phyloP scores from a whole-genome alignment of 805 yeast genomes.

The Suhomyces tanzawaensis region DNA sequence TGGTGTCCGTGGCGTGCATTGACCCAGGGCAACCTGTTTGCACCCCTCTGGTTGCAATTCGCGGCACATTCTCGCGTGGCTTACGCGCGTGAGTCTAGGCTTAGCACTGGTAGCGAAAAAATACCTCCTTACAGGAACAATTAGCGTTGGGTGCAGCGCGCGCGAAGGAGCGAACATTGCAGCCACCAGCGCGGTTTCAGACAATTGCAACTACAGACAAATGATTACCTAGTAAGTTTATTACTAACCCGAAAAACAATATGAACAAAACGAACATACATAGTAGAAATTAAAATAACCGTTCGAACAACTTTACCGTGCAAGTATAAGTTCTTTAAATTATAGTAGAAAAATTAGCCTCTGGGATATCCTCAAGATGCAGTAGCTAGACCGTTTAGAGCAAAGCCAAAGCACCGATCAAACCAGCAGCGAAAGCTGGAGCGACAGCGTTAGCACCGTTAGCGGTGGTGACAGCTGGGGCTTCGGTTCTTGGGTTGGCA shows the following conservation, averaged over 20 bases:
- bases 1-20: too few species aligned
- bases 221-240: neutral
- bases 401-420: slow-evolving; percentile 19
- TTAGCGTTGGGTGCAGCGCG: too few species aligned
- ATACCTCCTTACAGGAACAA: too few species aligned
- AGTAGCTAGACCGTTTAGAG: neutral
- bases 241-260: slow-evolving; percentile 1
- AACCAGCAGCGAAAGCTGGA: slow-evolving; percentile 11
- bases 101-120: too few species aligned
- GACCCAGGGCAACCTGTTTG: too few species aligned
- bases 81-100: too few species aligned
- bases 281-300: neutral
- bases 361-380: neutral
- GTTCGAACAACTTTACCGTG: neutral
- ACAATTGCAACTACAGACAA: too few species aligned
- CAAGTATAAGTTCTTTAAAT: neutral
- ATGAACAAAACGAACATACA: neutral
- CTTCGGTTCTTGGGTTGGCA: slow-evolving; percentile 9
- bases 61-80: too few species aligned
- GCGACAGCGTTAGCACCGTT: neutral
- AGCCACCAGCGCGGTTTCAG: too few species aligned
- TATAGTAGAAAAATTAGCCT: neutral
- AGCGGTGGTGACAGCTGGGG: slow-evolving; percentile 9
- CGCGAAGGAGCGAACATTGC: too few species aligned
- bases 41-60: too few species aligned